Percentiles rank a stretch among this genome's conserved stretches.
Evolutionary conservation across 306 rosid species (phyloP).

Genomic region (Castanospermum australe): DNA sequence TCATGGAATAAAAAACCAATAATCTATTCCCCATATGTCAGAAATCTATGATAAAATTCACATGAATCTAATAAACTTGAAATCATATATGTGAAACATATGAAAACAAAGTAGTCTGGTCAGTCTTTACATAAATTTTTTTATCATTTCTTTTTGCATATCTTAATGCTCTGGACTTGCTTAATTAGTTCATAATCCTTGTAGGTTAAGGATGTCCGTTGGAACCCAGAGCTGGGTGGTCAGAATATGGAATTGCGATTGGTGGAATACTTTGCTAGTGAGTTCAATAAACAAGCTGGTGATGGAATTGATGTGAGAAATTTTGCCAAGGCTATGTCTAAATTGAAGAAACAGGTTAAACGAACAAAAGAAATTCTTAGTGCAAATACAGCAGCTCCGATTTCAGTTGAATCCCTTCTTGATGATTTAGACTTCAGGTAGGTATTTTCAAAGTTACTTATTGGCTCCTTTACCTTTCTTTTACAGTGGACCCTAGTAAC

Average conservation of each 20-base stretch:
- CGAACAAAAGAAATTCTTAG: slow-evolving; percentile 97
- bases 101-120: not conserved
- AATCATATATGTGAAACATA: not conserved
- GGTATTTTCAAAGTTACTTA: slow-evolving; percentile 14
- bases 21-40: too few relatives aligned
- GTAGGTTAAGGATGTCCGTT: slow-evolving; percentile 96
- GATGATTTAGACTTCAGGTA: slow-evolving; percentile 90
- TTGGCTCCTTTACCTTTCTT: not conserved
- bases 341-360: slow-evolving; percentile 95
- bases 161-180: slow-evolving; percentile 11
- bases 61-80: too few relatives aligned
- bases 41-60: too few relatives aligned
- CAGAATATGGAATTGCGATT: slow-evolving; percentile 81
- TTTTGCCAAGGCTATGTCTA: slow-evolving; percentile 93
- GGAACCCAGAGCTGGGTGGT: slow-evolving; percentile 94
- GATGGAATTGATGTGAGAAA: slow-evolving; percentile 83
- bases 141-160: not conserved
- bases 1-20: too few relatives aligned
- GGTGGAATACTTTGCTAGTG: slow-evolving; percentile 87
- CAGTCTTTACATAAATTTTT: not conserved
- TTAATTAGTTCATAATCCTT: slow-evolving; percentile 5
- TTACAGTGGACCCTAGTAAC: not conserved
- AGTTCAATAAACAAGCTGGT: slow-evolving; percentile 89
- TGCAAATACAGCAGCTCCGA: slow-evolving; percentile 91
- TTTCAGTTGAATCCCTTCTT: slow-evolving; percentile 92